phyloP scores from a whole-genome alignment of 163 green algal genomes.

The Prototheca cutis region DNA sequence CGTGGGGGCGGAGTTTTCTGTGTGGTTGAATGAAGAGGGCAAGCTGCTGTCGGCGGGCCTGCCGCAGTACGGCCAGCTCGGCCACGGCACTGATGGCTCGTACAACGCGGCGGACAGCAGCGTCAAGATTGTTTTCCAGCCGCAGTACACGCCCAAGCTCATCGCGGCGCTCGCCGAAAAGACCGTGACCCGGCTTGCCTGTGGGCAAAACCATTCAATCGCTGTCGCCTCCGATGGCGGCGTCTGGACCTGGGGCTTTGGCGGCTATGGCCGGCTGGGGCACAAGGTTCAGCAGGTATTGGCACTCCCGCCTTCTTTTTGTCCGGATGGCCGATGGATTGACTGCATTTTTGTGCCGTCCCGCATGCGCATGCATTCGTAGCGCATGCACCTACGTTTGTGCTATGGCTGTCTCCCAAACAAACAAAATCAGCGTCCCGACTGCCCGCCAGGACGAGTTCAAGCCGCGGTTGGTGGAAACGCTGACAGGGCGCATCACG shows the following conservation, averaged over 20 bases:
- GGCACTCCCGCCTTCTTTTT: too few relatives aligned
- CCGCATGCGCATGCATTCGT: too few relatives aligned
- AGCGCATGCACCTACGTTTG: too few relatives aligned
- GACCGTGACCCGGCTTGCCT: slow-evolving; percentile 51
- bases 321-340: too few relatives aligned
- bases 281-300: slow-evolving; percentile 81
- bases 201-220: slow-evolving; percentile 69
- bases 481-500: slow-evolving; percentile 52
- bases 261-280: slow-evolving; percentile 75
- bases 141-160: slow-evolving; percentile 63
- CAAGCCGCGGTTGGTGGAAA: slow-evolving; percentile 61
- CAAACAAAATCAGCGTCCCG: background rate
- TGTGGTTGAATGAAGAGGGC: slow-evolving; percentile 60
- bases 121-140: slow-evolving; percentile 87
- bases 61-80: slow-evolving; percentile 87
- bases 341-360: too few relatives aligned
- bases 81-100: slow-evolving; percentile 79
- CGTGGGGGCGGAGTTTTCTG: slow-evolving; percentile 80
- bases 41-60: slow-evolving; percentile 21
- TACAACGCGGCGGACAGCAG: slow-evolving; percentile 78
- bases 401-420: slow-evolving; percentile 1
- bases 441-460: slow-evolving; percentile 65
- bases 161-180: slow-evolving; percentile 53
- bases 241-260: slow-evolving; percentile 71
- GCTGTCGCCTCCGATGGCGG: slow-evolving; percentile 42